Evolutionary conservation across 331 rosid genomes (phyloP).

Genomic region (Acacia concinna): DNA sequence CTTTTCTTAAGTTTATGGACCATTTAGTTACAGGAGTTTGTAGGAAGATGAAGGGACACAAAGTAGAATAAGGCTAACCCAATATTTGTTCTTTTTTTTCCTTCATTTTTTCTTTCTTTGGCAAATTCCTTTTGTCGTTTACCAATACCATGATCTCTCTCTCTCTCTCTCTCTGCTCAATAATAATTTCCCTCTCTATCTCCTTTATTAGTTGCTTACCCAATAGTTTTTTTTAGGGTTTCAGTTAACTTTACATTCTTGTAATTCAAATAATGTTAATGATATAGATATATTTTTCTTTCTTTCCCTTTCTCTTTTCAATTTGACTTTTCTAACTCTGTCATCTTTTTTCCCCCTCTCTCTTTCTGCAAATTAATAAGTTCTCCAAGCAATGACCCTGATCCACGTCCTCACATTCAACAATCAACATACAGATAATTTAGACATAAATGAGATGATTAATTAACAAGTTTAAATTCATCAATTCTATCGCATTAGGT

Average conservation of each 20-base stretch:
- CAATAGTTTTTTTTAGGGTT: not conserved
- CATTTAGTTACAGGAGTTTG: not conserved
- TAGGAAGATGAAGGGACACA: slow-evolving; percentile 26
- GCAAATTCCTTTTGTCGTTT: slow-evolving; percentile 28
- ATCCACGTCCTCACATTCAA: slow-evolving; percentile 31
- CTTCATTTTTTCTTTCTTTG: slow-evolving; percentile 25
- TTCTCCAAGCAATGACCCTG: not conserved
- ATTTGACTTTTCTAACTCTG: not conserved
- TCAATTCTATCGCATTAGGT: not conserved
- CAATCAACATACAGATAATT: slow-evolving; percentile 39
- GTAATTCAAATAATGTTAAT: slow-evolving; percentile 20
- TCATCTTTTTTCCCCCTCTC: not conserved
- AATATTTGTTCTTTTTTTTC: slow-evolving; percentile 22
- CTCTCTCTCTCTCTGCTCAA: not conserved
- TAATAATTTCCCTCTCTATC: not conserved
- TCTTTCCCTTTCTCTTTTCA: not conserved
- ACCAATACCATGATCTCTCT: slow-evolving; percentile 3
- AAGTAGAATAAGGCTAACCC: slow-evolving; percentile 31
- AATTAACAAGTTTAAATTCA: not conserved
- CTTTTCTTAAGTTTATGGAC: not conserved
- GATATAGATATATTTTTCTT: not conserved
- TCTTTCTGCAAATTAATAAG: not conserved
- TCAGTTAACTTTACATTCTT: slow-evolving; percentile 19
- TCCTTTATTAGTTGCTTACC: not conserved
- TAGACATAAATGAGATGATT: slow-evolving; percentile 15